A percentile compares a stretch with the other conserved stretches of the same genome.
These are phyloP conservation scores for Aspergillus floridensis DNA, from an alignment of 2,329 filamentous ascomycete genomes.

Conservation along the genomic window DNA sequence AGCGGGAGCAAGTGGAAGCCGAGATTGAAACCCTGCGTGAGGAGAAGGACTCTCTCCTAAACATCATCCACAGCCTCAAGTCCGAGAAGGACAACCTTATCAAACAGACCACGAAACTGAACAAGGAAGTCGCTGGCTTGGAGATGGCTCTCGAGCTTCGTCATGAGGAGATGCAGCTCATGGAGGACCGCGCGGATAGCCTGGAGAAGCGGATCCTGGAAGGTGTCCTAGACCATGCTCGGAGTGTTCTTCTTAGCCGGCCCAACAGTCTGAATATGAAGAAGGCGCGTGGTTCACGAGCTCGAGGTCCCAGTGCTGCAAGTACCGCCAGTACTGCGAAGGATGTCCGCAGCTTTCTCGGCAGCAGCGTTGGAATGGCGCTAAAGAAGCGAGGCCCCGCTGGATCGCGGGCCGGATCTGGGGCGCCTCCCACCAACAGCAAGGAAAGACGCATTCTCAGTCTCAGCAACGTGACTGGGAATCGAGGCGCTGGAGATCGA, in stretches of 20 bases:
- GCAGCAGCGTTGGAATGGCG: constrained; percentile 47
- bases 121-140: constrained; percentile 82
- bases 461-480: constrained; percentile 83
- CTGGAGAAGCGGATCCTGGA: constrained; percentile 91
- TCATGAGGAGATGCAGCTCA: constrained; percentile 83
- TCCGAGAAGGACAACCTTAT: constrained; percentile 64
- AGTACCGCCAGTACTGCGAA: constrained; percentile 36
- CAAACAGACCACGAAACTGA: constrained; percentile 74
- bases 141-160: constrained; percentile 87
- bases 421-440: constrained; percentile 48
- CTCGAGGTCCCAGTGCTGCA: constrained; percentile 33
- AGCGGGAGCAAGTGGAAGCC: constrained; percentile 62
- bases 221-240: constrained; percentile 93
- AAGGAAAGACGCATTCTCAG: constrained; percentile 78
- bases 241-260: constrained; percentile 72
- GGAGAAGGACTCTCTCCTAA: constrained; percentile 62
- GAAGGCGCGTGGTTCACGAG: constrained; percentile 47
- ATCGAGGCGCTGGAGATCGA: constrained; percentile 46
- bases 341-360: constrained; percentile 36
- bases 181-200: constrained; percentile 84
- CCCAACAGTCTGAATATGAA: constrained; percentile 59
- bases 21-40: constrained; percentile 51
- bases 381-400: constrained; percentile 53
- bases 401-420: constrained; percentile 41
- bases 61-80: constrained; percentile 51